phyloP scores from a whole-genome alignment of 768 basidiomycete species.

The Lentinula detonsa region DNA sequence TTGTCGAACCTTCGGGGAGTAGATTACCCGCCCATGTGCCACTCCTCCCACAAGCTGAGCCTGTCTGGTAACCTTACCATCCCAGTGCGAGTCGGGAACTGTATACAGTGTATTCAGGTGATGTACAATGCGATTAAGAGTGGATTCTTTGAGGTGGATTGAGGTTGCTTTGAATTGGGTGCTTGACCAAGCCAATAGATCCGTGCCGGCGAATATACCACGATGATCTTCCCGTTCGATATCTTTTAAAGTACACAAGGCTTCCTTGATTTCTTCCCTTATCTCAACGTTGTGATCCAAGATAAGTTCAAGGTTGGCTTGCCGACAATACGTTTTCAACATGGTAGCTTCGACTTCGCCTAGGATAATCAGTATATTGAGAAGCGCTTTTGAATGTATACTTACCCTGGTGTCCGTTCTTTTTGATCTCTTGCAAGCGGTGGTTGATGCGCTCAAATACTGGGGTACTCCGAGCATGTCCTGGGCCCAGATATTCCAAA shows the following conservation, averaged over 20 bases:
- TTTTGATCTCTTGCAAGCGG: conserved; percentile 16
- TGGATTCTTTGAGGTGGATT: background rate
- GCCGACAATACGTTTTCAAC: conserved; percentile 5
- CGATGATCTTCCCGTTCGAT: conserved; percentile 13
- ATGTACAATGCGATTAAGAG: background rate
- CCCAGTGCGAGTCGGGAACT: background rate
- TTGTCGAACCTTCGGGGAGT: background rate
- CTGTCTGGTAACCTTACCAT: background rate
- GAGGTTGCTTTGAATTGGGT: background rate
- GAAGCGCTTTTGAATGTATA: background rate
- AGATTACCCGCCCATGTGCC: background rate
- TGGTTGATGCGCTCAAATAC: conserved; percentile 24
- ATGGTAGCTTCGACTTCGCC: conserved; percentile 15
- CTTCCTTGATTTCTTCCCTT: conserved; percentile 1
- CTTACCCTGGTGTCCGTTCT: conserved; percentile 17
- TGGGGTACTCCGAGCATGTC: conserved; percentile 19
- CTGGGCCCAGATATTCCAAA: conserved; percentile 17
- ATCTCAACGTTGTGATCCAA: conserved; percentile 8
- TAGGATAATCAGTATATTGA: background rate
- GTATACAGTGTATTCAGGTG: background rate
- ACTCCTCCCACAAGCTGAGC: background rate
- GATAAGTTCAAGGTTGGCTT: conserved; percentile 10
- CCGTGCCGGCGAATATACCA: conserved; percentile 4
- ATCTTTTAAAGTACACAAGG: conserved; percentile 6
- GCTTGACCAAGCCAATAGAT: background rate